A percentile compares a stretch with the other conserved stretches of the same genome.
Conservation (phyloP, 305 asterid genomes). For the Fraxinus albicans region DNA sequence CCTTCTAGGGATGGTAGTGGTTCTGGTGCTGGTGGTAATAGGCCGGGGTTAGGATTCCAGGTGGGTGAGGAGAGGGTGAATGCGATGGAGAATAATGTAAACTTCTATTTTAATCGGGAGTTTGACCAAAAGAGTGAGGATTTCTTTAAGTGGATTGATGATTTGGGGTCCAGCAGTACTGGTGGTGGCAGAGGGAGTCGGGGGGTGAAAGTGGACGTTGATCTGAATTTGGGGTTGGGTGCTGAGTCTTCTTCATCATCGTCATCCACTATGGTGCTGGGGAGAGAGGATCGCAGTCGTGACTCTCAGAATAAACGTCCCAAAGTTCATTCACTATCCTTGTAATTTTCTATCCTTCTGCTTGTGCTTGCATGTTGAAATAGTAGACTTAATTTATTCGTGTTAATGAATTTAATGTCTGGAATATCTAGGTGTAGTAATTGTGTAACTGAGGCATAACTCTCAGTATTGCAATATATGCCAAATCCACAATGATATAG, state of each 20-base stretch:
- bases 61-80: conserved; percentile 22
- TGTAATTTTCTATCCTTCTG: conserved; percentile 39
- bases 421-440: not conserved
- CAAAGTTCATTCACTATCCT: conserved; percentile 68
- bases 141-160: conserved; percentile 31
- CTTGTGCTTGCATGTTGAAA: not conserved
- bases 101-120: conserved; percentile 24
- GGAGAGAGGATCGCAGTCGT: conserved; percentile 43
- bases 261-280: conserved; percentile 30
- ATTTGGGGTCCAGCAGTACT: conserved; percentile 27
- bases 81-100: conserved; percentile 26
- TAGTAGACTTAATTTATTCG: not conserved
- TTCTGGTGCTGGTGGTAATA: not conserved
- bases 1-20: conserved; percentile 16
- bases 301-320: conserved; percentile 75
- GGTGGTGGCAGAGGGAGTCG: conserved; percentile 43
- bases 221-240: conserved; percentile 66
- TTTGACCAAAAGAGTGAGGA: conserved; percentile 24
- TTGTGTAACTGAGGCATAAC: not conserved
- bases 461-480: not conserved
- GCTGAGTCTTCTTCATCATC: conserved; percentile 71
- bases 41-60: conserved; percentile 26
- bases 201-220: conserved; percentile 45
- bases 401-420: not conserved
- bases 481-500: not conserved